Conservation (phyloP, 2,329 filamentous ascomycete genomes). For the Graphiopsis chlorocephala region DNA sequence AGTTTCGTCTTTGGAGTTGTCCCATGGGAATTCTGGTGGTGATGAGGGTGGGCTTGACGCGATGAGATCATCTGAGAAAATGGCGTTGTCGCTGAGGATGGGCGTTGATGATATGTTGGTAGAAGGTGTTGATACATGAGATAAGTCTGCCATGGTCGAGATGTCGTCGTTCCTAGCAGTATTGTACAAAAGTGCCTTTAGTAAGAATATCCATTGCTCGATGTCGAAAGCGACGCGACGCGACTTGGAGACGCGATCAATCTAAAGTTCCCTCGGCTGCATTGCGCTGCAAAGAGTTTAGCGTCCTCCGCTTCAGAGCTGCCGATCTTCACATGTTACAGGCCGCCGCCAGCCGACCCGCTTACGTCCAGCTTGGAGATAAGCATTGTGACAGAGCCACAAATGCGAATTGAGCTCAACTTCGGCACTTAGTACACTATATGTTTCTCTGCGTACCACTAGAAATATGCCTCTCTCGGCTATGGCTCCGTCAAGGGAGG, state of each 20-base stretch:
- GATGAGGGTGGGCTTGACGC: conserved; percentile 53
- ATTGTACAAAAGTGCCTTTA: background rate
- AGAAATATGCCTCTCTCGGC: conserved; percentile 38
- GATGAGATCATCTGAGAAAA: conserved; percentile 27
- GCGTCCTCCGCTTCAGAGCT: background rate
- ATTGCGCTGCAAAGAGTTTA: background rate
- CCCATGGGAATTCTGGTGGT: conserved; percentile 46
- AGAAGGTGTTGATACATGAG: background rate
- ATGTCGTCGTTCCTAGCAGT: background rate
- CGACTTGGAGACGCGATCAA: conserved; percentile 1
- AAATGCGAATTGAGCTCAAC: conserved; percentile 5
- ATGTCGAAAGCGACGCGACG: background rate
- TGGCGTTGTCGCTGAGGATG: conserved; percentile 21
- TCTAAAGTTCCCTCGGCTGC: background rate
- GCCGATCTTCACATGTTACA: conserved; percentile 15
- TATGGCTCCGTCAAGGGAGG: conserved; percentile 37
- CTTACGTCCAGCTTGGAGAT: conserved; percentile 11
- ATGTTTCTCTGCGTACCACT: background rate
- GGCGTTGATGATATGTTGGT: conserved; percentile 23
- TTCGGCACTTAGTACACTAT: background rate
- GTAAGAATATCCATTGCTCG: background rate
- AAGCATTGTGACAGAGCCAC: conserved; percentile 12
- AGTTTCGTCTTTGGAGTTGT: conserved; percentile 20
- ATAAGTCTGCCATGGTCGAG: background rate
- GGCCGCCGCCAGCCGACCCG: background rate